phyloP scores from a whole-genome alignment of 208 protist genomes.

The Acanthamoeba lugdunensis region DNA sequence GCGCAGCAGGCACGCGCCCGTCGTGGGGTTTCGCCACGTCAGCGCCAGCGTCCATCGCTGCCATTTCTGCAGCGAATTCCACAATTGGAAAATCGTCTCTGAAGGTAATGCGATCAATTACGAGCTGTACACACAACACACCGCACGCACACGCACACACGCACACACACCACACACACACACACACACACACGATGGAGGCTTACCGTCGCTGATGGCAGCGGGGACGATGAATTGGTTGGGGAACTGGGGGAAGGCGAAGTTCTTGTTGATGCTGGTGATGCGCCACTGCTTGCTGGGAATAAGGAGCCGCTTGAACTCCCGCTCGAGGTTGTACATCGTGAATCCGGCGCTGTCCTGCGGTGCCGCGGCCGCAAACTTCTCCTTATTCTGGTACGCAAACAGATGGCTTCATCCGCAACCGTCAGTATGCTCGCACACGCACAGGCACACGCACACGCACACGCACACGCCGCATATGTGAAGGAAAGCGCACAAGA shows the following conservation, averaged over 20 bases:
- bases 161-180: too few relatives aligned
- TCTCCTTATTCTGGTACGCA: neutral
- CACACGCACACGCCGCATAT: too few relatives aligned
- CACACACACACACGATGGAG: neutral
- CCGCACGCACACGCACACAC: too few relatives aligned
- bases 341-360: neutral
- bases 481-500: neutral
- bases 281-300: constrained; percentile 15
- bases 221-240: constrained; percentile 15
- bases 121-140: too few relatives aligned
- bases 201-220: neutral
- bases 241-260: neutral
- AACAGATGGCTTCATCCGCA: neutral
- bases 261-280: neutral
- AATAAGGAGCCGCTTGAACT: neutral
- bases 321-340: neutral
- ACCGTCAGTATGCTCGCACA: neutral
- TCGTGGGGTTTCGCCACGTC: neutral
- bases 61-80: constrained; percentile 2
- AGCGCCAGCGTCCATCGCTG: neutral
- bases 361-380: neutral
- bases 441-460: neutral
- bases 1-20: neutral
- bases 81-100: neutral
- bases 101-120: too few relatives aligned